Evolutionary conservation across 192 early-diverging fungal species (phyloP), one percentile per base, ranked within the genome.

Genomic region (Linnemannia zychae): DNA sequence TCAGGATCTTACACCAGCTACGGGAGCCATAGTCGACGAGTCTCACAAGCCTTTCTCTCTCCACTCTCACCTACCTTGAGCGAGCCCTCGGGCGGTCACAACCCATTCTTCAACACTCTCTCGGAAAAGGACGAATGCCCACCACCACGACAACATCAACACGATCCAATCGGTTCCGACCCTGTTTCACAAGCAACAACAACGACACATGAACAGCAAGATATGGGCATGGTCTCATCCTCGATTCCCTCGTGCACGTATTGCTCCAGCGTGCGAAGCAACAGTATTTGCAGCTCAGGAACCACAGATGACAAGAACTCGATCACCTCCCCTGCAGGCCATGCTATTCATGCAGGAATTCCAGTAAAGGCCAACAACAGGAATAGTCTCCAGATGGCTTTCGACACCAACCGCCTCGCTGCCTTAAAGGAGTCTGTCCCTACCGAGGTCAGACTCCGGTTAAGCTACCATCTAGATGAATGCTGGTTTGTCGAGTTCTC

Each of bases 401-500:
- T 72, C 76, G 83, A 85, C 18, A 46, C 22, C n/a, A 76, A 38
- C n/a, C 77, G 83, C 16, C 31, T 76, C 13, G 33, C 53, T 15
- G 73, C 52, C 1, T 50, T 85, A 37, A 71, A 68, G 44, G 83
- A 85, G 28, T 71, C 65, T 52, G 33, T 85, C 12, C 83, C 83
- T 2, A 66, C 77, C 12, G 77, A 85, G 33, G 69, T 85, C 24
- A 77, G 83, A 37, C 50, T 63, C 6, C 77, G 83, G 4, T 49
- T 85, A 31, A 85, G 65, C 13, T 85, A 76, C 66, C 83, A 85
- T 66, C 46, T 85, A 47, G 83, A 85, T 33, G 83, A 85, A 22
- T 85, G 83, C 48, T 85, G 83, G 83, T 79, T 79, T n/a, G 65
- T 85, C 13, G 44, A 76, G 22, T 85, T 85, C 79, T 79, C 83